Conservation (phyloP, 768 basidiomycete species). For the Cyclocybe aegerita region DNA sequence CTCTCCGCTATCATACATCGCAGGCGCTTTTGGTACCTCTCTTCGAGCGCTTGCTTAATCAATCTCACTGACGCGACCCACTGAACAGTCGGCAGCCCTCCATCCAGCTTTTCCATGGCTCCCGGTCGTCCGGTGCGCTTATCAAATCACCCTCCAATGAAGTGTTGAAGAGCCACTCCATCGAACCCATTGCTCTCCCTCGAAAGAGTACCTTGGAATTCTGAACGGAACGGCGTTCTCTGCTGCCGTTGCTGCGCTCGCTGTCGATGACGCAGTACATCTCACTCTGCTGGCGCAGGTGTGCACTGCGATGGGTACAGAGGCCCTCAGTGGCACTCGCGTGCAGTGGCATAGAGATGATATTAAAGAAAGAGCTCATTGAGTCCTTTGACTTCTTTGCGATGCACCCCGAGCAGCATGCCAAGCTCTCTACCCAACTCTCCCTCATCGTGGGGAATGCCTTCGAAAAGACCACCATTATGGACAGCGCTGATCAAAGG, state of each 20-base stretch:
- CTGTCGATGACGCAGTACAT: conserved; percentile 2
- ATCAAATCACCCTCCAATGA: conserved; percentile 2
- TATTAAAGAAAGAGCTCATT: conserved; percentile 50
- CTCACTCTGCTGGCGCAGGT: conserved; percentile 5
- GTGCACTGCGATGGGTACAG: conserved; percentile 4
- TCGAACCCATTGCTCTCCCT: conserved; percentile 5
- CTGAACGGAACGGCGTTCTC: conserved; percentile 7
- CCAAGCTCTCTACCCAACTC: conserved; percentile 32
- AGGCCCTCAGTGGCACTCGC: conserved; percentile 6
- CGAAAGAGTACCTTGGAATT: conserved; percentile 5
- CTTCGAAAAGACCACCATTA: conserved; percentile 64
- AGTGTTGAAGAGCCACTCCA: background rate
- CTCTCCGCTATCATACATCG: conserved; percentile 7
- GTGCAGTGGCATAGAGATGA: conserved; percentile 37
- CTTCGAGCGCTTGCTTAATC: conserved; percentile 1
- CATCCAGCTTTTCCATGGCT: background rate
- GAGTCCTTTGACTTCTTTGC: conserved; percentile 41
- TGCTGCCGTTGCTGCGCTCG: conserved; percentile 5
- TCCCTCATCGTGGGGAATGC: conserved; percentile 43
- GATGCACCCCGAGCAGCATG: conserved; percentile 26
- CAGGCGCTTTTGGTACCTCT: background rate
- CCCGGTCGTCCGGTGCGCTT: background rate
- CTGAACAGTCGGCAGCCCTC: background rate
- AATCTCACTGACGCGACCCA: background rate
- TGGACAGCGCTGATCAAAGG: conserved; percentile 75